Percentiles rank a stretch among this genome's conserved stretches.
Evolutionary conservation across 1,284 basidiomycete species (phyloP).

Genomic region (Mycosarcoma mackinlayi): DNA sequence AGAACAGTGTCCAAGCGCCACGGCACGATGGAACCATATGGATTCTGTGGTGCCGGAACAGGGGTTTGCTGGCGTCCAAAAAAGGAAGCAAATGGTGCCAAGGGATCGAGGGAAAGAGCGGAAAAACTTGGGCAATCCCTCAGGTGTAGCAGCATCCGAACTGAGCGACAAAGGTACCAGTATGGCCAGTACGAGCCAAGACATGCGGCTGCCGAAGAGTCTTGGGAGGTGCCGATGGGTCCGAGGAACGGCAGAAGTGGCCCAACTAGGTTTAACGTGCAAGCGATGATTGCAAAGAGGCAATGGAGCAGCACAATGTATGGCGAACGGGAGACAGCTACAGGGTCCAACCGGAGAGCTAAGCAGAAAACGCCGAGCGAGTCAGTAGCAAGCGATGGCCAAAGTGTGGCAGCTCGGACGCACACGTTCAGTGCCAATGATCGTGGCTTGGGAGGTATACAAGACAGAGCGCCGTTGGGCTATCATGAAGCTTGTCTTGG

Average conservation of each 20-base stretch:
- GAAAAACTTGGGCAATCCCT: too few relatives aligned
- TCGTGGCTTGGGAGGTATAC: background rate
- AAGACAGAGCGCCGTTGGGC: too few relatives aligned
- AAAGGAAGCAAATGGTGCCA: background rate
- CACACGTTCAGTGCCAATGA: background rate
- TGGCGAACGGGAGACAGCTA: conserved; percentile 5
- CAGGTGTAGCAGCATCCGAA: too few relatives aligned
- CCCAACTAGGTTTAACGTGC: too few relatives aligned
- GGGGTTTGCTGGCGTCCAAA: background rate
- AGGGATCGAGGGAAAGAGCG: background rate
- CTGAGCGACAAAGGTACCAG: too few relatives aligned
- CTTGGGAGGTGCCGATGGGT: conserved; percentile 1
- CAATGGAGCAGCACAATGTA: too few relatives aligned
- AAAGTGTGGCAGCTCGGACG: background rate
- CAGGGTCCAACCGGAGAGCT: conserved; percentile 14
- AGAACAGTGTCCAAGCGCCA: background rate
- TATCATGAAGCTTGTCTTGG: too few relatives aligned
- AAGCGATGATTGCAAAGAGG: too few relatives aligned
- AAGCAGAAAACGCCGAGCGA: conserved; percentile 7
- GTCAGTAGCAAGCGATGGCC: background rate
- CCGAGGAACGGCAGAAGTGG: too few relatives aligned
- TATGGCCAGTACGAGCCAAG: too few relatives aligned
- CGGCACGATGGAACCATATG: too few relatives aligned
- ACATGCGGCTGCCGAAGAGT: too few relatives aligned
- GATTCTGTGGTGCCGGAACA: background rate